These are phyloP conservation scores for Casaregolazyma lundiana DNA, from an alignment of 1,139 yeast species.

Conservation along the genomic window DNA sequence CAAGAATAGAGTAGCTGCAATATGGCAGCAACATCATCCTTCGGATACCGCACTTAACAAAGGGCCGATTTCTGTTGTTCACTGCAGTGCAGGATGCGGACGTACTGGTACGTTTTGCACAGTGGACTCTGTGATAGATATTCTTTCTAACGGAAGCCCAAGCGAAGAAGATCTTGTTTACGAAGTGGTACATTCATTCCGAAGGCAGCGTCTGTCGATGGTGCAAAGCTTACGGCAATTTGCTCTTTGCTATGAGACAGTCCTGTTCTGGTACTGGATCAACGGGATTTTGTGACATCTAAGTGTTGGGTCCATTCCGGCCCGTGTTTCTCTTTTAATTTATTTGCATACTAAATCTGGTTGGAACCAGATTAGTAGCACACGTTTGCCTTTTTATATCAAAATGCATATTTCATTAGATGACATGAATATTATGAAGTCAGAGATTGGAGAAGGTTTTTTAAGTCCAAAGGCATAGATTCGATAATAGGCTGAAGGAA, in stretches of 20 bases:
- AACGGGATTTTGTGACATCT: slow-evolving; percentile 1
- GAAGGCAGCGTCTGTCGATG: slow-evolving; percentile 76
- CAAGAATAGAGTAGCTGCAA: slow-evolving; percentile 32
- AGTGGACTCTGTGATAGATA: slow-evolving; percentile 58
- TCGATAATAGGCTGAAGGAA: background rate
- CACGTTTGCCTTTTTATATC: no score
- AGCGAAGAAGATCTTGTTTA: slow-evolving; percentile 47
- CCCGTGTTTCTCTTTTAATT: no score
- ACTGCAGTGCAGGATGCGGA: slow-evolving; percentile 92
- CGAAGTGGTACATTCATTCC: slow-evolving; percentile 52
- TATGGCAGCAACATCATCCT: slow-evolving; percentile 10
- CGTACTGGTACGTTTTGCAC: slow-evolving; percentile 85
- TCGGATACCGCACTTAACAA: slow-evolving; percentile 3
- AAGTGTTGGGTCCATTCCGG: no score
- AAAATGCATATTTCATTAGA: background rate
- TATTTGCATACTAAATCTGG: slow-evolving; percentile 1
- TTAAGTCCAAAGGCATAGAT: slow-evolving; percentile 2
- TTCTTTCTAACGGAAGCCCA: slow-evolving; percentile 30
- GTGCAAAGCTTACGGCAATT: slow-evolving; percentile 77
- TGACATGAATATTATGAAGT: background rate
- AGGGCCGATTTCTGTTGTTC: slow-evolving; percentile 50
- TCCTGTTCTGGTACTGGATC: slow-evolving; percentile 28
- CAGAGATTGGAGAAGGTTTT: slow-evolving; percentile 2
- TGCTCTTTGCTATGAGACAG: slow-evolving; percentile 62
- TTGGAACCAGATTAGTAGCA: background rate